These are phyloP conservation scores for Clonostachys solani DNA, from an alignment of 2,329 filamentous ascomycete species.

Conservation along the genomic window DNA sequence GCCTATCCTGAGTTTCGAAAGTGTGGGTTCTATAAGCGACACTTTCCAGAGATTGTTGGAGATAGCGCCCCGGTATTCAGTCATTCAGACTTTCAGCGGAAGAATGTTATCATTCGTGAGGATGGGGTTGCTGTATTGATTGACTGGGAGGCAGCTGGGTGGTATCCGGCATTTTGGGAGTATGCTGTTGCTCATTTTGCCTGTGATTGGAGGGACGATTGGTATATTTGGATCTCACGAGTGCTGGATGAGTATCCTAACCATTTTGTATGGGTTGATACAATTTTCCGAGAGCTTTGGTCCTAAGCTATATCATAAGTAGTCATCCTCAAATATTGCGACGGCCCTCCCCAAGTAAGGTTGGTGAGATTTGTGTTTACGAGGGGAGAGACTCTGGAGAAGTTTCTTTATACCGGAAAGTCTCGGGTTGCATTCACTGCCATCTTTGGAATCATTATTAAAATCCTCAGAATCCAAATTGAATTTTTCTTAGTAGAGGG, in stretches of 20 bases:
- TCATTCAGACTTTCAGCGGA: constrained; percentile 13
- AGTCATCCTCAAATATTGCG: background rate
- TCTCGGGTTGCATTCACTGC: no score
- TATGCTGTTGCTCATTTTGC: constrained; percentile 9
- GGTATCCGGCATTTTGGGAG: constrained; percentile 15
- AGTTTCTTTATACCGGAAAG: no score
- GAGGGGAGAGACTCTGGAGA: no score
- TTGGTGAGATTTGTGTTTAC: no score
- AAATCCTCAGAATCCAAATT: no score
- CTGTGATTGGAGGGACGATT: constrained; percentile 11
- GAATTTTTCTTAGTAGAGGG: no score
- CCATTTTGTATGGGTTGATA: constrained; percentile 11
- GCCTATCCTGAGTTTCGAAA: no score
- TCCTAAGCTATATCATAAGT: constrained; percentile 2
- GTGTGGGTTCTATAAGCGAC: no score
- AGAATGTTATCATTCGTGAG: constrained; percentile 9
- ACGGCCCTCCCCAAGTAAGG: no score
- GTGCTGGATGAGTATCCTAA: constrained; percentile 10
- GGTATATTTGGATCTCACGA: constrained; percentile 10
- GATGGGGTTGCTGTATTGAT: constrained; percentile 8
- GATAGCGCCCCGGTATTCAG: constrained; percentile 7
- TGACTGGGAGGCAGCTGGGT: constrained; percentile 14
- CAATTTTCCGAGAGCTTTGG: constrained; percentile 10
- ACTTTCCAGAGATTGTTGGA: no score
- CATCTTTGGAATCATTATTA: no score